Evolutionary conservation across 495 filamentous ascomycete species (phyloP), one percentile per base, ranked within the genome.

Genomic region (Friedmanniomyces endolithicus): DNA sequence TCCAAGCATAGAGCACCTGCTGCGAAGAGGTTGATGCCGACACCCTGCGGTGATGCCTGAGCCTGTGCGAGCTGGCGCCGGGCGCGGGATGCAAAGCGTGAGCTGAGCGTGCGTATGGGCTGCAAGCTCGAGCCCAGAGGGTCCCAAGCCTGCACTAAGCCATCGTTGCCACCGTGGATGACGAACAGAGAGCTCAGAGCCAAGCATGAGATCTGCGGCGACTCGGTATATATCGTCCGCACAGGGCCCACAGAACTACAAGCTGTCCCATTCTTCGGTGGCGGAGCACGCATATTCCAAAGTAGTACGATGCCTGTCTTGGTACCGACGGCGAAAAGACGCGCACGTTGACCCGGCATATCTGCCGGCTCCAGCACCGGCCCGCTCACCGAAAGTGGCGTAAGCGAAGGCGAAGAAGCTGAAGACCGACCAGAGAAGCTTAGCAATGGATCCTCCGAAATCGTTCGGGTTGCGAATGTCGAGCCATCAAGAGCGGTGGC

Each of bases 71-170:
- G 71, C 1, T 81, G 77, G 52, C 86, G 82, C 47, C 86, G 80
- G 39, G 89, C 85, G 11, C 90, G 83, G 19, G 83, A 80, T 0
- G 86, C 85, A 63, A 94, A 92, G 11, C 87, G 83, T 0, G 88
- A 90, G 57, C 94, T 92, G 50, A 98, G 76, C 3, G 89, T 96
- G 20, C 89, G 82, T 56, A 97, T 78, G 0, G 90, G 88, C 23
- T 81, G 78, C 11, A 78, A 71, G 6, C 77, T 85, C 0, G 92
- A 97, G 1, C 85, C 88, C 23, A 98, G 71, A 20, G 87, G 88
- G 73, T 98, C 92, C 94, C 94, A 98, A 6, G 88, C 86, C 64
- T 97, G 92, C 8, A 97, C 90, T 8, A 97, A 78, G 11, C 92
- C 90, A 67, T 98, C 92, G 59, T 86, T 94, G 41, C 92, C 92